Conservation (phyloP, 345 rosid species). For the Microthlaspi erraticum region DNA sequence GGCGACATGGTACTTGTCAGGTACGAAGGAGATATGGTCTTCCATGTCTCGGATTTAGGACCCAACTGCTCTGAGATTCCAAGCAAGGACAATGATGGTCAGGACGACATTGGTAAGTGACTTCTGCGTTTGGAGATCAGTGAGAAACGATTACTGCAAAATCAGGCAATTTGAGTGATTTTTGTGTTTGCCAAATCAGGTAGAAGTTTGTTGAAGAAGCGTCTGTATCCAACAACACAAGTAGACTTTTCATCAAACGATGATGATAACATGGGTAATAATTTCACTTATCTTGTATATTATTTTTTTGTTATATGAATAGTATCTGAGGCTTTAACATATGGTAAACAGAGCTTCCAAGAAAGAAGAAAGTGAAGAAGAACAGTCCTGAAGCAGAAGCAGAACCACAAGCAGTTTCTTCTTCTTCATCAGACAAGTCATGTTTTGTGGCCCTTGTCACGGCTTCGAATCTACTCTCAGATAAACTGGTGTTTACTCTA, state of each 20-base stretch:
- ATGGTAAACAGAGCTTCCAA: background rate
- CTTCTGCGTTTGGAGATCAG: background rate
- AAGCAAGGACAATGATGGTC: background rate
- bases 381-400: background rate
- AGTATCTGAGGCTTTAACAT: too few species aligned
- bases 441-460: conserved; percentile 19
- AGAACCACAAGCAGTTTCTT: background rate
- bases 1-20: conserved; percentile 16
- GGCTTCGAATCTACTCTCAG: background rate
- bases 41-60: conserved; percentile 15
- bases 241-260: background rate
- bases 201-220: background rate
- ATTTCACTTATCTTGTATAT: too few species aligned
- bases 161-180: background rate
- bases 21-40: conserved; percentile 22
- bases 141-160: conserved; percentile 21
- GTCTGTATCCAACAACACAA: conserved; percentile 5
- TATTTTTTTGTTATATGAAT: too few species aligned
- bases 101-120: conserved; percentile 9
- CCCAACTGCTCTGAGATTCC: background rate
- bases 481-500: conserved; percentile 2
- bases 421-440: conserved; percentile 13
- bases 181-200: background rate
- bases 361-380: conserved; percentile 11
- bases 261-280: background rate